These are phyloP conservation scores for Claviceps fusiformis DNA, from an alignment of 2,329 filamentous ascomycete species.

Conservation along the genomic window DNA sequence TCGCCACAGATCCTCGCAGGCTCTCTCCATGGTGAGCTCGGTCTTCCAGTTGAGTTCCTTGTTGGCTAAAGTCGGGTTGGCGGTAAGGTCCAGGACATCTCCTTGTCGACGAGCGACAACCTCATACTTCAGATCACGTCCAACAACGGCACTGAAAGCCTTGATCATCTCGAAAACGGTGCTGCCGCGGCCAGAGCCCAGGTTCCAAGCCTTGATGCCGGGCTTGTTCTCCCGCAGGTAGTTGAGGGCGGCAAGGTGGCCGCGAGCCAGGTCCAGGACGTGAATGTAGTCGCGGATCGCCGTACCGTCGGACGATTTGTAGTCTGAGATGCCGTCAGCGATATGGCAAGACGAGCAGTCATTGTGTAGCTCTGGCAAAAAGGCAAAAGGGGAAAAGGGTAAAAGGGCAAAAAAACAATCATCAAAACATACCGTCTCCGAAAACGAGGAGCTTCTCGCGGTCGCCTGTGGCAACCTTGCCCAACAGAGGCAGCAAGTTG, in stretches of 20 bases:
- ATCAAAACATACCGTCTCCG: slow-evolving; percentile 61
- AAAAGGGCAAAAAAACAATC: background rate
- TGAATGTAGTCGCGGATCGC: slow-evolving; percentile 98
- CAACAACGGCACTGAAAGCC: slow-evolving; percentile 78
- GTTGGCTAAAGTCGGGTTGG: slow-evolving; percentile 78
- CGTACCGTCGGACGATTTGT: slow-evolving; percentile 77
- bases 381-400: background rate
- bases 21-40: slow-evolving; percentile 77
- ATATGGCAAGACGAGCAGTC: background rate
- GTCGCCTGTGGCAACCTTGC: slow-evolving; percentile 91
- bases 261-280: slow-evolving; percentile 76
- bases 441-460: slow-evolving; percentile 90
- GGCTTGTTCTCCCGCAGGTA: slow-evolving; percentile 74
- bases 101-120: slow-evolving; percentile 71
- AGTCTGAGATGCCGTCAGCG: slow-evolving; percentile 46
- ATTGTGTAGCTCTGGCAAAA: no score
- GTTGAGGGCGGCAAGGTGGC: slow-evolving; percentile 80
- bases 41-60: slow-evolving; percentile 87
- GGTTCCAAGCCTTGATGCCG: slow-evolving; percentile 89
- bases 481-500: slow-evolving; percentile 87
- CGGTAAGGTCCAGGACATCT: slow-evolving; percentile 89
- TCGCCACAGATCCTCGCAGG: slow-evolving; percentile 86
- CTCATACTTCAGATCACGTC: slow-evolving; percentile 74
- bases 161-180: slow-evolving; percentile 97
- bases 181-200: slow-evolving; percentile 86